phyloP scores from a whole-genome alignment of 2,329 filamentous ascomycete genomes.

The Penicillium olsonii region DNA sequence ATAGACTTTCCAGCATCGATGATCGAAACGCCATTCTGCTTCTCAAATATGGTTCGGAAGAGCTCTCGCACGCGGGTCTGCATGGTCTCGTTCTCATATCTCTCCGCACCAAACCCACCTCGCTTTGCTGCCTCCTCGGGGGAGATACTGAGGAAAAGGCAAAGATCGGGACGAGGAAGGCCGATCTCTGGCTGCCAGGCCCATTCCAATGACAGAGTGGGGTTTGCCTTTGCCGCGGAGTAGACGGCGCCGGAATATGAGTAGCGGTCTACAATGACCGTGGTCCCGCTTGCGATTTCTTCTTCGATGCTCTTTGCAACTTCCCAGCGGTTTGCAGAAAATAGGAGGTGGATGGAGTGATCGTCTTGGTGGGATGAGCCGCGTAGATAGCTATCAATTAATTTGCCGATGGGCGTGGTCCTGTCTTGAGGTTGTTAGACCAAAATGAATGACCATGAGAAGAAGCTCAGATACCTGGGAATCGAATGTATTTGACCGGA shows the following conservation, averaged over 20 bases:
- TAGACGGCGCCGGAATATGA: slow-evolving; percentile 95
- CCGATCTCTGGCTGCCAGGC: slow-evolving; percentile 82
- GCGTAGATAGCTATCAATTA: slow-evolving; percentile 82
- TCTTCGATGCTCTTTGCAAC: slow-evolving; percentile 44
- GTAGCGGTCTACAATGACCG: slow-evolving; percentile 86
- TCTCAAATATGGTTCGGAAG: slow-evolving; percentile 60
- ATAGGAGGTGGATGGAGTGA: slow-evolving; percentile 85
- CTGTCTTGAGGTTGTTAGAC: slow-evolving; percentile 59
- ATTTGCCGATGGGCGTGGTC: slow-evolving; percentile 78
- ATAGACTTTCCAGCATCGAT: slow-evolving; percentile 57
- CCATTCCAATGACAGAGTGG: slow-evolving; percentile 71
- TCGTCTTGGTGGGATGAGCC: slow-evolving; percentile 74
- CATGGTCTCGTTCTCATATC: slow-evolving; percentile 83
- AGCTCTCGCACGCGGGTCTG: slow-evolving; percentile 75
- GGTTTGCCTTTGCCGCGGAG: slow-evolving; percentile 80
- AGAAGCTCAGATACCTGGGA: slow-evolving; percentile 57
- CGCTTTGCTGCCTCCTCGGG: slow-evolving; percentile 70
- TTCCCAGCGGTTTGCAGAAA: slow-evolving; percentile 92
- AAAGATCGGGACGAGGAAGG: slow-evolving; percentile 81
- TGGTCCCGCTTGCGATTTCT: slow-evolving; percentile 65
- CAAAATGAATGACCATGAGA: not conserved
- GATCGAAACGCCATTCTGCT: slow-evolving; percentile 51
- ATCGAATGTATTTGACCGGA: slow-evolving; percentile 61
- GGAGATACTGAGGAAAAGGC: slow-evolving; percentile 82
- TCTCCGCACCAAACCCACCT: slow-evolving; percentile 85